These are phyloP conservation scores for Trichoderma citrinoviride DNA, from an alignment of 2,329 filamentous ascomycete species.

Conservation along the genomic window DNA sequence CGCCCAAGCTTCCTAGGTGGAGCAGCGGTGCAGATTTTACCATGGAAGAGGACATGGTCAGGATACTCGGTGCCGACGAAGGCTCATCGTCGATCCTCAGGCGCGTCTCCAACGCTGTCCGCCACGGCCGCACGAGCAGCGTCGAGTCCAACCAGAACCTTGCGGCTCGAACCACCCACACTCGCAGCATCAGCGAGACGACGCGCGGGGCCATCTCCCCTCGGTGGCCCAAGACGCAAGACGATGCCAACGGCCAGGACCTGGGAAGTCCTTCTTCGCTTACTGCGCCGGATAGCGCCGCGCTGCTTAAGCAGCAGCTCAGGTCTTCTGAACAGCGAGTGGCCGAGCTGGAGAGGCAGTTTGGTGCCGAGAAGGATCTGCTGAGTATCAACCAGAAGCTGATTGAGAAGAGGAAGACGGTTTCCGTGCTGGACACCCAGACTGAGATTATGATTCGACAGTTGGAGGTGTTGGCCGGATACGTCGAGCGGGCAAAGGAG, in stretches of 20 bases:
- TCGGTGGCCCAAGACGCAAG: conserved; percentile 69
- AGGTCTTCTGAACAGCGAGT: conserved; percentile 80
- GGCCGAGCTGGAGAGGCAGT: conserved; percentile 80
- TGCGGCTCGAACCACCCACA: conserved; percentile 47
- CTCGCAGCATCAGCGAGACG: conserved; percentile 65
- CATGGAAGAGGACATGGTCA: conserved; percentile 92
- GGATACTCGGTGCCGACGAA: conserved; percentile 78
- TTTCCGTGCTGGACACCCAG: conserved; percentile 89
- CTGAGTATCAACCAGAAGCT: conserved; percentile 84
- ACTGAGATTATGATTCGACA: conserved; percentile 94
- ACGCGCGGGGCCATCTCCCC: conserved; percentile 62
- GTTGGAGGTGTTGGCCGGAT: conserved; percentile 83
- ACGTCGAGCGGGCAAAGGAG: conserved; percentile 82
- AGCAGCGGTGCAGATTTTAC: conserved; percentile 84
- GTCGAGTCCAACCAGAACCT: conserved; percentile 52
- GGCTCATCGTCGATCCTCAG: conserved; percentile 76
- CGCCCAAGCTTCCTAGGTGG: conserved; percentile 68
- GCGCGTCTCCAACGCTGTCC: conserved; percentile 88
- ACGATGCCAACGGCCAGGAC: conserved; percentile 54
- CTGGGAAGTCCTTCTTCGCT: conserved; percentile 71
- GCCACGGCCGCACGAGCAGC: conserved; percentile 87
- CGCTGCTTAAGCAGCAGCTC: conserved; percentile 70
- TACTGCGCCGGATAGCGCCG: conserved; percentile 63
- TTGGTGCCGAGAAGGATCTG: conserved; percentile 61
- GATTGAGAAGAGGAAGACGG: conserved; percentile 90